phyloP scores from a whole-genome alignment of 2,329 filamentous ascomycete species.

The Arthroderma sp. region DNA sequence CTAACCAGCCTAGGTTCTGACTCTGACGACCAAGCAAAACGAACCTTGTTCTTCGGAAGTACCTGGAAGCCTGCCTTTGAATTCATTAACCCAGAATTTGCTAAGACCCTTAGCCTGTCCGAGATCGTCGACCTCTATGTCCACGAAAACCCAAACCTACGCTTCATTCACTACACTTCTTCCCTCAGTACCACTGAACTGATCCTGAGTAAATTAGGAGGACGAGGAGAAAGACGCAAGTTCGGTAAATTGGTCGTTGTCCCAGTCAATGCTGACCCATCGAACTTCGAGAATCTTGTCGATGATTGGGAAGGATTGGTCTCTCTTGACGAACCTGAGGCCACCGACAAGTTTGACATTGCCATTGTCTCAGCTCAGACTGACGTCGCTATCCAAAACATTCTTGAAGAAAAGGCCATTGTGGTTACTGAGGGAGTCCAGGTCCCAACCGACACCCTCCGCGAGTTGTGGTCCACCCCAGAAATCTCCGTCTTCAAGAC shows the following conservation, averaged over 20 bases:
- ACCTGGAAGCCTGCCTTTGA: conserved; percentile 13
- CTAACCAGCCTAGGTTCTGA: conserved; percentile 12
- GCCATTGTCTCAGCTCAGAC: conserved; percentile 1
- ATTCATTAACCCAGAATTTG: conserved; percentile 5
- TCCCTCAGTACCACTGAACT: conserved; percentile 13
- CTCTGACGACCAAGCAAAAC: conserved; percentile 6
- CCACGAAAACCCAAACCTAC: conserved; percentile 12
- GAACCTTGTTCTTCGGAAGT: conserved; percentile 13
- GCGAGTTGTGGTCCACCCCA: conserved; percentile 1
- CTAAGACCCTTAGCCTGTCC: conserved; percentile 5
- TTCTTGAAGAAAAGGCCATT: conserved; percentile 3
- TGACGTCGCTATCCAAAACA: not conserved
- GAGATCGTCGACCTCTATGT: conserved; percentile 6
- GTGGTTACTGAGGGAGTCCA: not conserved
- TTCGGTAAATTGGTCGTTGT: conserved; percentile 4
- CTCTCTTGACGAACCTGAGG: not conserved
- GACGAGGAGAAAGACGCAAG: conserved; percentile 2
- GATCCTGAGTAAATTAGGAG: conserved; percentile 1
- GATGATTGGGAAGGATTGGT: conserved; percentile 3
- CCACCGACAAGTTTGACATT: conserved; percentile 4
- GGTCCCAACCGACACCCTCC: not conserved
- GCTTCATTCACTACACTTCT: conserved; percentile 12
- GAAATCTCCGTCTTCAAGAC: conserved; percentile 1
- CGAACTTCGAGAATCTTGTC: conserved; percentile 1
- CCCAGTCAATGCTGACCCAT: not conserved